Evolutionary conservation across 352 stramenopile genomes (phyloP), one percentile per base, ranked within the genome.

Genomic region (Pythium rishiriense): DNA sequence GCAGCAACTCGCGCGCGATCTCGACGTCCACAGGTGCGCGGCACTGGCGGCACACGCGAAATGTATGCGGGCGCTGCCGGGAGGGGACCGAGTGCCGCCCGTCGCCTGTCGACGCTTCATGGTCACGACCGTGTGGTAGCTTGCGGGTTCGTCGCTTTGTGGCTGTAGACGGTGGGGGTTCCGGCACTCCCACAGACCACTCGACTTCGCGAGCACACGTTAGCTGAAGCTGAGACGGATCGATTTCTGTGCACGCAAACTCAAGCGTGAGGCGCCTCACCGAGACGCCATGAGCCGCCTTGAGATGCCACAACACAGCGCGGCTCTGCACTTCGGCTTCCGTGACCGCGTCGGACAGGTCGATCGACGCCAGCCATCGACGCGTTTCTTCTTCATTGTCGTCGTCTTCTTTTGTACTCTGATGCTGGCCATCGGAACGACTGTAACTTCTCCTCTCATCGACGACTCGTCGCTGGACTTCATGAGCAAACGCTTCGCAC

Each of bases 1-100:
- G 58, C 10, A 63, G 48, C 11, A 85, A 50, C 54, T 85, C 76
- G 6, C 64, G 57, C 2, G 69, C 66, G 6, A 82, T 54, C 4
- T 77, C 66, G 1, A 82, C 42, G 25, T 82, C 74, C 0, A 66
- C 42, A 0, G 72, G 21, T 2, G 52, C 47, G 21, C 74, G 76
- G 39, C 74, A 85, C 46, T 73, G 50, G 2, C 72, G 71, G 52
- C 41, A 63, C 22, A 73, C 39, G 29, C 57, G 43, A 22, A 63
- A 65, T 2, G 37, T 11, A 28, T 43, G 19, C 1, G 24, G n/a
- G 39, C 33, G 25, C 3, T 42, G 48, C 12, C 14, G 57, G 5
- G 42, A n/a, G n/a, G n/a, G n/a, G n/a, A n/a, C n/a, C n/a, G n/a
- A n/a, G n/a, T n/a, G n/a, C n/a, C n/a, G n/a, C n/a, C n/a, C n/a